Conservation (phyloP, 2,329 filamentous ascomycete species). For the Tolypocladium capitatum region DNA sequence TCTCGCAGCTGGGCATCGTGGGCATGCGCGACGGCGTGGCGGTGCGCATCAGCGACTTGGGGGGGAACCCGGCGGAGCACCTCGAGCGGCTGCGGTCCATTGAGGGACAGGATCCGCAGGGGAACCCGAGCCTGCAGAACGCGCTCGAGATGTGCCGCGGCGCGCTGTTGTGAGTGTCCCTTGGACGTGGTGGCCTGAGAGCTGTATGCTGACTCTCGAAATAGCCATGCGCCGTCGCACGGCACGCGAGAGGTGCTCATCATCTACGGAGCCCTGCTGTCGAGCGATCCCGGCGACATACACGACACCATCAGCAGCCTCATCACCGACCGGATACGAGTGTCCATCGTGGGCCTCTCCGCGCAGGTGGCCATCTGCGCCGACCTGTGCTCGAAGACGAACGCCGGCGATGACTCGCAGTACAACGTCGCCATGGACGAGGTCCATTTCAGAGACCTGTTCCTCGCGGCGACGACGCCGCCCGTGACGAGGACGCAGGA, state of each 20-base stretch:
- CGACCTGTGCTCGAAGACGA: conserved; percentile 79
- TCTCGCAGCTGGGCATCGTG: conserved; percentile 84
- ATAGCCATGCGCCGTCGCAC: conserved; percentile 76
- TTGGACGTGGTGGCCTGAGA: background rate
- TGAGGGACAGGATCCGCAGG: conserved; percentile 53
- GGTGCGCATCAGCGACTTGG: conserved; percentile 73
- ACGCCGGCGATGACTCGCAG: conserved; percentile 58
- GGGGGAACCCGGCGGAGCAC: conserved; percentile 83
- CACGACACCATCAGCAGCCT: conserved; percentile 75
- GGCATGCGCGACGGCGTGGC: conserved; percentile 90
- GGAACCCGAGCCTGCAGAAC: conserved; percentile 78
- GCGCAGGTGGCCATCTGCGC: conserved; percentile 87
- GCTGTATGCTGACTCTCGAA: conserved; percentile 4
- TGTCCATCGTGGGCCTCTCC: conserved; percentile 79
- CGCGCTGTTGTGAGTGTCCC: conserved; percentile 55
- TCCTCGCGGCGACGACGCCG: conserved; percentile 79
- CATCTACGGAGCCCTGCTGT: conserved; percentile 80
- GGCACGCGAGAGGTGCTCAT: conserved; percentile 88
- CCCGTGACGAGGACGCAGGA: conserved; percentile 61
- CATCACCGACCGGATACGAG: conserved; percentile 69
- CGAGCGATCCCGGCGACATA: conserved; percentile 88
- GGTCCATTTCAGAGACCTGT: conserved; percentile 70
- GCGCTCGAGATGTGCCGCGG: conserved; percentile 91
- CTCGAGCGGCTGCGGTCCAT: conserved; percentile 60
- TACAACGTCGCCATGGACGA: conserved; percentile 76